Evolutionary conservation across 306 rosid species (phyloP), one percentile per base, ranked within the genome.

Genomic region (Medicago arabica): DNA sequence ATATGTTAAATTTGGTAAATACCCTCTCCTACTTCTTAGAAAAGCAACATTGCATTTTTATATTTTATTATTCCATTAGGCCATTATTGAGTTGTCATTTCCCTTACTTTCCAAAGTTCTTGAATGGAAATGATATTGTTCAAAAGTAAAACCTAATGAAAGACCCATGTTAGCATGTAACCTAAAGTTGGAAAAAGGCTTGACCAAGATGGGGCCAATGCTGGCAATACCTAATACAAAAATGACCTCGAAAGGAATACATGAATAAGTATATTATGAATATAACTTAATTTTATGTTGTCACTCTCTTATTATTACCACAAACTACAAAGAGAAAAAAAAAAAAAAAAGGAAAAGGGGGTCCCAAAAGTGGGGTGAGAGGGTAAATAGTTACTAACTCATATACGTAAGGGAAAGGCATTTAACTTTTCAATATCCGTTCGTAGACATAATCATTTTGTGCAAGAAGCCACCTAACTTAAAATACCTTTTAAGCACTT

Each of bases 161-260:
- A 53, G 84, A 80, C 86, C 88, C 92, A 89, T 86, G 92, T 87
- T 91, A 83, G 66, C 75, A 80, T 89, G 92, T 86, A 85, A 68
- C 94, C 92, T 71, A 91, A 89, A 83, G 92, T 46, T 83, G 89
- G 90, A 63, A 85, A 87, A 81, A 70, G 55, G 78, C 54, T 79
- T 79, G 87, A 76, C 84, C 69, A 74, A 70, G 18, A 80, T 84
- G 96, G 91, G 85, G 80, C 91, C 94, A 71, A 58, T 88, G 91
- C 76, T 84, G 85, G 80, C 36, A 60, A 73, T 57, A 72, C 86
- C 85, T 72, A 49, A 69, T 69, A 31, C 84, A 76, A 23, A 23
- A 63, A 36, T 67, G 73, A 81, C 51, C 75, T 75, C 82, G 75
- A 66, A 78, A 67, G 63, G 60, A 80, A 54, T 18, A 67, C 12